Evolutionary conservation across 441 rosid genomes (phyloP).

Genomic region (Erodium trifolium): DNA sequence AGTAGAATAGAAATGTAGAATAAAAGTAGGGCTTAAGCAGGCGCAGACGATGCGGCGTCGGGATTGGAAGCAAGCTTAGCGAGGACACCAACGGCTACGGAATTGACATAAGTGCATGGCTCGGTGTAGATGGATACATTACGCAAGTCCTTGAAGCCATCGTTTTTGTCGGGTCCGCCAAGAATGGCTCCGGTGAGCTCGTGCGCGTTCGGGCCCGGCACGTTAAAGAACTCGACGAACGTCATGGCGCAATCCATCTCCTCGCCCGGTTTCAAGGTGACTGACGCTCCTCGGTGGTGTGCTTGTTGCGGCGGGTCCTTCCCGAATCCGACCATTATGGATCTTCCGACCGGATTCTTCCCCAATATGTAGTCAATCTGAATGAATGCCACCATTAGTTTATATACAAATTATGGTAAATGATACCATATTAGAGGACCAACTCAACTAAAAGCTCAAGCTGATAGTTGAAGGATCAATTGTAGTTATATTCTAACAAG

Average conservation of each 20-base stretch:
- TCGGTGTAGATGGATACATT: slow-evolving; percentile 57
- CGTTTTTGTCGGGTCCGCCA: slow-evolving; percentile 77
- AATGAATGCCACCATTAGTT: too few species aligned
- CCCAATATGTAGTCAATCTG: slow-evolving; percentile 85
- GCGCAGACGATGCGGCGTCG: not conserved
- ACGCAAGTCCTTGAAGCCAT: slow-evolving; percentile 53
- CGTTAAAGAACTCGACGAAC: slow-evolving; percentile 47
- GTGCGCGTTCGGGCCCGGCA: slow-evolving; percentile 54
- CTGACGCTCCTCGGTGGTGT: slow-evolving; percentile 82
- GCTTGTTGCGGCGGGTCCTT: slow-evolving; percentile 62
- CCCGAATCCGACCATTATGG: slow-evolving; percentile 92
- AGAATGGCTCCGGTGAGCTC: slow-evolving; percentile 82
- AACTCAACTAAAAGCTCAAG: too few species aligned
- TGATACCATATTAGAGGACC: too few species aligned
- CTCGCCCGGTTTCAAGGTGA: slow-evolving; percentile 25
- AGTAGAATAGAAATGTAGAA: too few species aligned
- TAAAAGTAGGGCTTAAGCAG: too few species aligned
- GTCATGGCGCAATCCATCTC: slow-evolving; percentile 49
- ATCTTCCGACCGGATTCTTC: slow-evolving; percentile 57
- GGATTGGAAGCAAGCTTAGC: slow-evolving; percentile 50
- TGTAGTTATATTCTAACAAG: not conserved
- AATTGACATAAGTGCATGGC: slow-evolving; percentile 85
- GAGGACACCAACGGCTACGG: slow-evolving; percentile 55
- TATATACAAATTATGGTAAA: too few species aligned
- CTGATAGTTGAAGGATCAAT: too few species aligned